phyloP scores from a whole-genome alignment of 768 basidiomycete species.

The Termitomyces sp. region DNA sequence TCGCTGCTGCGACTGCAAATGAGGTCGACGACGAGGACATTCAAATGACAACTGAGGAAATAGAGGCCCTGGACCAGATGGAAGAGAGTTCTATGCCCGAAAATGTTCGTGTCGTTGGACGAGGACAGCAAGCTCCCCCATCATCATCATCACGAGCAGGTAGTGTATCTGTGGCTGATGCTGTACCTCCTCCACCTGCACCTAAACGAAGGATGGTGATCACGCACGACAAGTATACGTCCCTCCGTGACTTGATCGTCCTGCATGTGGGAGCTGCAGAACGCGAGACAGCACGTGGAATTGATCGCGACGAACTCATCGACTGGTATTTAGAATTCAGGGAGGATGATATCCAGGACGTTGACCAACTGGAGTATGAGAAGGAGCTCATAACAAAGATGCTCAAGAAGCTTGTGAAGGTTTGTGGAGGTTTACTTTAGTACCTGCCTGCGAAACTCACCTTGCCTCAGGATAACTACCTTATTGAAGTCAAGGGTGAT shows the following conservation, averaged over 20 bases:
- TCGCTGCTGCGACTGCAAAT: slow-evolving; percentile 22
- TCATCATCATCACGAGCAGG: slow-evolving; percentile 36
- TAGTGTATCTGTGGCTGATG: slow-evolving; percentile 29
- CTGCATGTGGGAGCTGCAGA: slow-evolving; percentile 77
- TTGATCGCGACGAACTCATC: slow-evolving; percentile 87
- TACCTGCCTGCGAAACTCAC: slow-evolving; percentile 1
- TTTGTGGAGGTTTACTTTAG: slow-evolving; percentile 23
- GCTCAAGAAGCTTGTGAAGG: slow-evolving; percentile 87
- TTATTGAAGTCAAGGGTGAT: slow-evolving; percentile 80
- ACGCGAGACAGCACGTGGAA: slow-evolving; percentile 63
- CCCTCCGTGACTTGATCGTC: slow-evolving; percentile 84
- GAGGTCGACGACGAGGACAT: slow-evolving; percentile 41
- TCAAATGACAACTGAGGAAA: slow-evolving; percentile 58
- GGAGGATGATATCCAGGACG: slow-evolving; percentile 75
- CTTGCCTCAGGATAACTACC: slow-evolving; percentile 63
- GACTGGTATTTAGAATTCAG: slow-evolving; percentile 95
- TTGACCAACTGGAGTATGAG: slow-evolving; percentile 88
- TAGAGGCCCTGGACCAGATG: slow-evolving; percentile 45
- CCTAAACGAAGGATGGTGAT: slow-evolving; percentile 81
- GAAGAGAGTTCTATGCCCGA: slow-evolving; percentile 43
- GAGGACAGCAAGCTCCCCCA: slow-evolving; percentile 18
- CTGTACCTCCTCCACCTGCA: slow-evolving; percentile 33
- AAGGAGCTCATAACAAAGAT: slow-evolving; percentile 88
- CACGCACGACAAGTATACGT: slow-evolving; percentile 93
- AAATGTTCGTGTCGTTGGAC: slow-evolving; percentile 23